Conservation (phyloP, 768 basidiomycete species). For the Boletus coccyginus region DNA sequence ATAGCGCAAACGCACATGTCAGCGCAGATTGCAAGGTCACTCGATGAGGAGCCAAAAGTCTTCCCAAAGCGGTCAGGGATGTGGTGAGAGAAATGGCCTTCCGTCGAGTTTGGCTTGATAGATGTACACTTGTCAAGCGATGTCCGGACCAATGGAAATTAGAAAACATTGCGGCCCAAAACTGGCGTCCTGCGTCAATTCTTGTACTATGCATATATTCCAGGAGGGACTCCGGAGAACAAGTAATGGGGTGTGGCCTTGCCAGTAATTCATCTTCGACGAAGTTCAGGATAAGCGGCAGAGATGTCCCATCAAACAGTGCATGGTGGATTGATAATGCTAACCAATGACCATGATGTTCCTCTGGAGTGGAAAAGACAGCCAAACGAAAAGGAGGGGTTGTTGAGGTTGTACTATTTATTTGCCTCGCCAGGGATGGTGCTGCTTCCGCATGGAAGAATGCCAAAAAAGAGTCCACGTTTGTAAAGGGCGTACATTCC, state of each 20-base stretch:
- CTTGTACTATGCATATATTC: conserved; percentile 21
- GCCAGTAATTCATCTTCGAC: conserved; percentile 23
- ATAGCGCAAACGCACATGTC: conserved; percentile 27
- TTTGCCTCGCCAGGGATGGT: conserved; percentile 18
- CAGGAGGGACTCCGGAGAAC: conserved; percentile 18
- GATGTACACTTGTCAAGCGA: conserved; percentile 1
- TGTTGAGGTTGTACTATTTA: conserved; percentile 21
- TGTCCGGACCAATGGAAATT: conserved; percentile 19
- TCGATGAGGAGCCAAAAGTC: conserved; percentile 19
- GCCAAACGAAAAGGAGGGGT: conserved; percentile 16
- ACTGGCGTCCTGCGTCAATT: conserved; percentile 11
- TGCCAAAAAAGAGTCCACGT: conserved; percentile 15
- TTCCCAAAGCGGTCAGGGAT: conserved; percentile 19
- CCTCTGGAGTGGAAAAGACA: conserved; percentile 5
- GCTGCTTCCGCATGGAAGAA: conserved; percentile 25
- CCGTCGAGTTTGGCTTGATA: conserved; percentile 8
- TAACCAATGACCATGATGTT: conserved; percentile 4
- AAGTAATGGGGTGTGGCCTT: conserved; percentile 5
- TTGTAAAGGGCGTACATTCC: conserved; percentile 1
- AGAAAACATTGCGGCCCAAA: conserved; percentile 25
- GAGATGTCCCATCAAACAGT: conserved; percentile 32
- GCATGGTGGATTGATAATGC: conserved; percentile 35
- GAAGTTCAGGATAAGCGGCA: conserved; percentile 28
- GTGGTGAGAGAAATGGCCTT: conserved; percentile 10
- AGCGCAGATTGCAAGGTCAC: conserved; percentile 34